A percentile compares a stretch with the other conserved stretches of the same genome.
Evolutionary conservation across 2,329 filamentous ascomycete genomes (phyloP).

Genomic region (Delphinella strobiligena): DNA sequence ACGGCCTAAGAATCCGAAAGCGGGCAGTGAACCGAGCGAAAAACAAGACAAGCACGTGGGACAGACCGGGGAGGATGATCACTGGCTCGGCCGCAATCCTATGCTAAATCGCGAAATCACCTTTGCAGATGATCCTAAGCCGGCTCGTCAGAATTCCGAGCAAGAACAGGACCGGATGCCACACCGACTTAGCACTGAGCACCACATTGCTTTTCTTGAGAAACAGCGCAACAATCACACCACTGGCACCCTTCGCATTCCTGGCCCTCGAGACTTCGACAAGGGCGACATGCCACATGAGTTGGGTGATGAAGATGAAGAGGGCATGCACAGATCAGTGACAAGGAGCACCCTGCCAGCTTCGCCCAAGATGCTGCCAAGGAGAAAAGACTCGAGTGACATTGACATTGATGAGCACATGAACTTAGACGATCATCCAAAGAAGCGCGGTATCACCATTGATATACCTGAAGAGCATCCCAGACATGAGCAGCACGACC

Average conservation of each 20-base stretch:
- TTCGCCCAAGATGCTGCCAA: background rate
- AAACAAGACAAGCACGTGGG: slow-evolving; percentile 9
- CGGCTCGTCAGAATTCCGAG: slow-evolving; percentile 5
- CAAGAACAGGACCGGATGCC: slow-evolving; percentile 39
- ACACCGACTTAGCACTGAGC: slow-evolving; percentile 47
- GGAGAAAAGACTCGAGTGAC: background rate
- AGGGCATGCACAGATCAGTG: slow-evolving; percentile 17
- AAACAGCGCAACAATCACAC: slow-evolving; percentile 63
- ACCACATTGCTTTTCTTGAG: slow-evolving; percentile 80
- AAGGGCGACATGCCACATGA: slow-evolving; percentile 60
- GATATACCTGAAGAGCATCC: slow-evolving; percentile 55
- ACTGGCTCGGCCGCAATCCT: slow-evolving; percentile 18
- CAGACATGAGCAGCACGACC: too few relatives aligned
- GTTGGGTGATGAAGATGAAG: slow-evolving; percentile 36
- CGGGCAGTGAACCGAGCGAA: too few relatives aligned
- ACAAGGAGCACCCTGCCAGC: slow-evolving; percentile 15
- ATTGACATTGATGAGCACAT: slow-evolving; percentile 13
- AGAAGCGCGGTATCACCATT: slow-evolving; percentile 51
- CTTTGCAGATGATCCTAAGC: slow-evolving; percentile 56
- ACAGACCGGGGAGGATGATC: slow-evolving; percentile 3
- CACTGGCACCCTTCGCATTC: slow-evolving; percentile 70
- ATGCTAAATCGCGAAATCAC: slow-evolving; percentile 41
- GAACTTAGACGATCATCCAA: slow-evolving; percentile 27
- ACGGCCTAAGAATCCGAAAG: background rate
- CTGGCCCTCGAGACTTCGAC: slow-evolving; percentile 82